Evolutionary conservation across 805 yeast species (phyloP).

Genomic region (Danielia reshetovae): DNA sequence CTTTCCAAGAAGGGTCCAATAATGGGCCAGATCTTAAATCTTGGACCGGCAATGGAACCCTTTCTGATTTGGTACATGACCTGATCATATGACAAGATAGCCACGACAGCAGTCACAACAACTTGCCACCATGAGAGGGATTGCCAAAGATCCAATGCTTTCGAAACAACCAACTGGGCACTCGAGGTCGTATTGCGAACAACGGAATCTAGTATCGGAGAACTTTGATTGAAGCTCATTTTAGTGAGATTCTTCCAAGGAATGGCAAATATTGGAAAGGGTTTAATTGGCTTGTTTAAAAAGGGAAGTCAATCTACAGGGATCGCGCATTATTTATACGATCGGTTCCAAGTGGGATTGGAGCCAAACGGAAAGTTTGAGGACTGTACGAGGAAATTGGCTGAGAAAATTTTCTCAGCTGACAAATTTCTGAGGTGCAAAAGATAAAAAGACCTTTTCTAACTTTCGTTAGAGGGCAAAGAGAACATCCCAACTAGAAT

Average conservation of each 20-base stretch:
- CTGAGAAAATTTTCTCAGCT: too few species aligned
- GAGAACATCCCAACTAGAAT: too few species aligned
- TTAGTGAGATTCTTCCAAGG: too few species aligned
- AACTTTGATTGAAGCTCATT: slow-evolving; percentile 8
- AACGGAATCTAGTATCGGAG: slow-evolving; percentile 5
- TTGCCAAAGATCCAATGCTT: slow-evolving; percentile 15
- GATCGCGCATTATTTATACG: slow-evolving; percentile 10
- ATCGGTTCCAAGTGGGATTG: too few species aligned
- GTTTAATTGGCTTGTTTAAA: too few species aligned
- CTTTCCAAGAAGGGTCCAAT: slow-evolving; percentile 96
- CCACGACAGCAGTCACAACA: slow-evolving; percentile 41
- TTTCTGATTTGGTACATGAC: slow-evolving; percentile 74
- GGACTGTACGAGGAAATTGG: too few species aligned
- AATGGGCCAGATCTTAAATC: slow-evolving; percentile 84
- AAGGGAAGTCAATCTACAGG: too few species aligned
- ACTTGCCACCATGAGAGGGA: slow-evolving; percentile 53
- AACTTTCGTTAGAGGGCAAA: too few species aligned
- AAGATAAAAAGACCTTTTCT: too few species aligned
- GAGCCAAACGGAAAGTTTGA: too few species aligned
- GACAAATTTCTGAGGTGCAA: too few species aligned
- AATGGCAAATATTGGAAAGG: too few species aligned
- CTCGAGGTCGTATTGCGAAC: neutral
- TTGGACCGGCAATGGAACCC: slow-evolving; percentile 90
- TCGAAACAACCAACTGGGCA: slow-evolving; percentile 1
- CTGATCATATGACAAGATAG: slow-evolving; percentile 64